Percentiles rank a stretch among this genome's conserved stretches.
Conservation (phyloP, 1,284 basidiomycete genomes). For the Moesziomyces antarcticus region DNA sequence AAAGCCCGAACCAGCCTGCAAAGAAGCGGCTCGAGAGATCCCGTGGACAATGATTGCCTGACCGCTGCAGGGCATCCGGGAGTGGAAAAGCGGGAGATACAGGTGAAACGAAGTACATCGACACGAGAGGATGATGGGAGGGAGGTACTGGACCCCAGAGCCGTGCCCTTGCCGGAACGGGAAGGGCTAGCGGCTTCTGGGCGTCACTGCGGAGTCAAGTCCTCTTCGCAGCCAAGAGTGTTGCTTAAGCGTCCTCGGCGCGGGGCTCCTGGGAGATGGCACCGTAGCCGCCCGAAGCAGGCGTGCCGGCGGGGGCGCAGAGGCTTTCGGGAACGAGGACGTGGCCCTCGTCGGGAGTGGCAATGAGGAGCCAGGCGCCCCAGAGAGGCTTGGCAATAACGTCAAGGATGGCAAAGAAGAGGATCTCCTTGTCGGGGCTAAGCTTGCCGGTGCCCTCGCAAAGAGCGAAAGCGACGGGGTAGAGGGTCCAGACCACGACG, state of each 20-base stretch:
- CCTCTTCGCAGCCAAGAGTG: not conserved
- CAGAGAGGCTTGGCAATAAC: slow-evolving; percentile 59
- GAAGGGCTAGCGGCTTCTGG: not conserved
- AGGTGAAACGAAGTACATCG: not conserved
- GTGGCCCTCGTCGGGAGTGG: slow-evolving; percentile 56
- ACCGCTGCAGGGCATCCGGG: not conserved
- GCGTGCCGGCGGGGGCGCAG: slow-evolving; percentile 43
- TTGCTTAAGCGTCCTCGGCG: slow-evolving; percentile 48
- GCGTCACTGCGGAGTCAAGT: not conserved
- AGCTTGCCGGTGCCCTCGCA: slow-evolving; percentile 56
- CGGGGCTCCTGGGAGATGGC: slow-evolving; percentile 55
- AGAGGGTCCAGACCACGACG: slow-evolving; percentile 54
- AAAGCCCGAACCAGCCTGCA: no score
- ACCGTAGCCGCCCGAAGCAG: slow-evolving; percentile 51
- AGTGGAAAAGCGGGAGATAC: no score
- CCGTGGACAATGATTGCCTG: not conserved
- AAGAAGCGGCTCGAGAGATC: no score
- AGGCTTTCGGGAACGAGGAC: slow-evolving; percentile 54
- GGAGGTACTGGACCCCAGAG: not conserved
- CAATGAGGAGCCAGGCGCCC: slow-evolving; percentile 55
- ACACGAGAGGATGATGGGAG: not conserved
- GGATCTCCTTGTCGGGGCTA: slow-evolving; percentile 53
- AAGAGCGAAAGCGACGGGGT: slow-evolving; percentile 55
- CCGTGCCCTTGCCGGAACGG: not conserved
- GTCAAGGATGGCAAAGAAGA: slow-evolving; percentile 58